These are phyloP conservation scores for Aureobasidium leucospermi DNA, from an alignment of 2,329 filamentous ascomycete genomes.

Conservation along the genomic window DNA sequence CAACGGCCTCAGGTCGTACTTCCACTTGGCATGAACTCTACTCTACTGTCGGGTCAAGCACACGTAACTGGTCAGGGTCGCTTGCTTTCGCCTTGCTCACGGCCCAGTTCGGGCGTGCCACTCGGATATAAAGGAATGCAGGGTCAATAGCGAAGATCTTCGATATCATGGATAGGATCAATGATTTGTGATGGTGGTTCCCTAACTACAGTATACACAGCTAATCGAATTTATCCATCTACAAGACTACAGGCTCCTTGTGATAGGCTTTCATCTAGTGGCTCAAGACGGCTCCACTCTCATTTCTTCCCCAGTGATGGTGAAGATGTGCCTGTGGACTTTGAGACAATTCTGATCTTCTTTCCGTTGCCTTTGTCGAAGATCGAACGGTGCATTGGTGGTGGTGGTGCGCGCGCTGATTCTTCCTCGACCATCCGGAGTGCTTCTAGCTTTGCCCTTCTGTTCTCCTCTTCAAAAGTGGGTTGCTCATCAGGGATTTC, in stretches of 20 bases:
- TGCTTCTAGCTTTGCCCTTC: slow-evolving; percentile 29
- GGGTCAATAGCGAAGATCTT: not conserved
- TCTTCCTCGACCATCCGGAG: slow-evolving; percentile 24
- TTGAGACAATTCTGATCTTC: slow-evolving; percentile 16
- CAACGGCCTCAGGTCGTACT: not conserved
- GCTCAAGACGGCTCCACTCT: slow-evolving; percentile 41
- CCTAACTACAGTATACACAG: slow-evolving; percentile 39
- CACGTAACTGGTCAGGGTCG: not conserved
- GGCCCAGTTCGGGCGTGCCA: not conserved
- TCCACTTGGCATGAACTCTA: slow-evolving; percentile 1
- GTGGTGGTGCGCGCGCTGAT: not conserved
- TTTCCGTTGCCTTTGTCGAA: slow-evolving; percentile 12
- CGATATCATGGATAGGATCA: slow-evolving; percentile 33
- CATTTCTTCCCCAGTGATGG: slow-evolving; percentile 20
- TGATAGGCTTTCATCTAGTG: slow-evolving; percentile 50
- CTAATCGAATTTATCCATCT: slow-evolving; percentile 43
- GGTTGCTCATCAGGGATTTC: not conserved
- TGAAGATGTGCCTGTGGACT: slow-evolving; percentile 37
- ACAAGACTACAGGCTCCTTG: slow-evolving; percentile 44
- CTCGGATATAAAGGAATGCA: not conserved
- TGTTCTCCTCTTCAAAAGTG: slow-evolving; percentile 26
- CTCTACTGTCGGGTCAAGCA: not conserved
- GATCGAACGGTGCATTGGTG: slow-evolving; percentile 5
- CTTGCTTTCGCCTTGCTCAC: not conserved
- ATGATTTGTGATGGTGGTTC: slow-evolving; percentile 49